Percentiles rank a stretch among this genome's conserved stretches.
These are phyloP conservation scores for Mollisiaceae sp. DNA, from an alignment of 2,329 filamentous ascomycete genomes.

Conservation along the genomic window DNA sequence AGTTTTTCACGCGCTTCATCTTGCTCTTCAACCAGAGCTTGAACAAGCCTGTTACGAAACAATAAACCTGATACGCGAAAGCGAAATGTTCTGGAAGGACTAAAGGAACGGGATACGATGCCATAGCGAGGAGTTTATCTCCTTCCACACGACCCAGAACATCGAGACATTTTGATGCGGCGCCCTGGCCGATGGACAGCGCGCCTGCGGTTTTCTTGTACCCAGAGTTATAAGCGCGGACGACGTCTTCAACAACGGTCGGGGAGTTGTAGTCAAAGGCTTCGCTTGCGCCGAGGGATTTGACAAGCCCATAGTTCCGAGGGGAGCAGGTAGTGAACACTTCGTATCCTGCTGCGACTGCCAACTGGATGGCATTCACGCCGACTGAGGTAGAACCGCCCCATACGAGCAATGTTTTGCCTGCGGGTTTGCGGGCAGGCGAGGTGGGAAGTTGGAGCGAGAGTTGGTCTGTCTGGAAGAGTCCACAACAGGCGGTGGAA, in stretches of 20 bases:
- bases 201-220: constrained; percentile 41
- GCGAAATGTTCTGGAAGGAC: background rate
- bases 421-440: constrained; percentile 34
- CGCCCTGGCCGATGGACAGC: constrained; percentile 23
- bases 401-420: constrained; percentile 46
- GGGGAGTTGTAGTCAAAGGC: constrained; percentile 47
- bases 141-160: constrained; percentile 8
- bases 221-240: constrained; percentile 14
- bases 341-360: constrained; percentile 47
- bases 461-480: constrained; percentile 39
- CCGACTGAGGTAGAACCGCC: constrained; percentile 33
- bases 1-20: constrained; percentile 11
- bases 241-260: constrained; percentile 25
- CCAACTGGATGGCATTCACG: constrained; percentile 49
- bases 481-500: constrained; percentile 40
- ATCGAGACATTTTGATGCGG: constrained; percentile 9
- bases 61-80: background rate
- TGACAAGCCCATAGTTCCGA: constrained; percentile 44
- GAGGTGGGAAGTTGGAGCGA: constrained; percentile 35
- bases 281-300: constrained; percentile 46
- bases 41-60: background rate
- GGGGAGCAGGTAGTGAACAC: constrained; percentile 46
- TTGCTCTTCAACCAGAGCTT: background rate
- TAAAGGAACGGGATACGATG: too few relatives aligned
- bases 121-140: constrained; percentile 12